A percentile compares a stretch with the other conserved stretches of the same genome.
Evolutionary conservation across 1,284 basidiomycete genomes (phyloP).

Genomic region (Pascua sp.): DNA sequence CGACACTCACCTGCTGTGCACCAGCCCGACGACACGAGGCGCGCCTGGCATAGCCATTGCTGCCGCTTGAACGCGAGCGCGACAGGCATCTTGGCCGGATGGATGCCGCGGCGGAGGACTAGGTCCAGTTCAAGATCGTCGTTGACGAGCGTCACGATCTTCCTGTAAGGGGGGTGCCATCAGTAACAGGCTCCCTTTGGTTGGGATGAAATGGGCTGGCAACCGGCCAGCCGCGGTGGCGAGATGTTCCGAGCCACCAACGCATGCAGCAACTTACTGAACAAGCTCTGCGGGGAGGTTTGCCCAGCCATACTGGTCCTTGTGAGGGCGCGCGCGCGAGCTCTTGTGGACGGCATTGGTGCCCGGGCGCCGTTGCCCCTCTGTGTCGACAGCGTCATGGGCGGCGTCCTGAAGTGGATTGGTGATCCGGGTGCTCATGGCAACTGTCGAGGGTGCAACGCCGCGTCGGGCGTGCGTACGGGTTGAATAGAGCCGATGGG

Average conservation of each 20-base stretch:
- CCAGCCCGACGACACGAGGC: constrained; percentile 26
- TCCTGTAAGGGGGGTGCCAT: neutral
- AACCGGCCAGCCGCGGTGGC: neutral
- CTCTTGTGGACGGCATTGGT: constrained; percentile 19
- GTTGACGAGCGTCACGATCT: neutral
- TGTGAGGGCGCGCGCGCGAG: constrained; percentile 19
- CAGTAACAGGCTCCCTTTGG: neutral
- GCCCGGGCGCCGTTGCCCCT: neutral
- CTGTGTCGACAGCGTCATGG: too few species aligned
- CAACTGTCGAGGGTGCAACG: too few species aligned
- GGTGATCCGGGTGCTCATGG: too few species aligned
- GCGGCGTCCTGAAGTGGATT: too few species aligned
- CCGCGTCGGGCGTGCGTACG: too few species aligned
- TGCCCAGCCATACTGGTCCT: constrained; percentile 19
- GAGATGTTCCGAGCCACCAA: neutral
- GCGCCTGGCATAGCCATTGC: constrained; percentile 15
- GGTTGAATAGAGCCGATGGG: too few species aligned
- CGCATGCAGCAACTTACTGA: constrained; percentile 6
- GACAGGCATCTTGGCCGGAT: neutral
- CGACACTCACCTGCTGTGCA: constrained; percentile 21
- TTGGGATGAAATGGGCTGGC: neutral
- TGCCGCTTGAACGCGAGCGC: constrained; percentile 14
- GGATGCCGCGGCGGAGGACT: too few species aligned
- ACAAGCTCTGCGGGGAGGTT: constrained; percentile 11
- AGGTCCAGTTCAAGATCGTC: neutral